Evolutionary conservation across 345 rosid genomes (phyloP).

Genomic region (Alliaria petiolata): DNA sequence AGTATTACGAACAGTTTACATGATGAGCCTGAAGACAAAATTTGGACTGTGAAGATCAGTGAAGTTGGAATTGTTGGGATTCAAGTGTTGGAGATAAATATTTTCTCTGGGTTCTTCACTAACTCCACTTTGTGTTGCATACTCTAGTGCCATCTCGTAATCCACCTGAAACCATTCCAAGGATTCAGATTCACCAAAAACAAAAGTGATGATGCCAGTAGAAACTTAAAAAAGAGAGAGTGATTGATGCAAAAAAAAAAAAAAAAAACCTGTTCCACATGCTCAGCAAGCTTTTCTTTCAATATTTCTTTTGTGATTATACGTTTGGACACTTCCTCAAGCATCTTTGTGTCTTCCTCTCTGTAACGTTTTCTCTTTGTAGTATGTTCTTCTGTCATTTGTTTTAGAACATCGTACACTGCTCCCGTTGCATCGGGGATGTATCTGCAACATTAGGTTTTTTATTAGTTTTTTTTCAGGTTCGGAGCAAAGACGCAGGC

Average conservation of each 20-base stretch:
- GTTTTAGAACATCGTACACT: conserved; percentile 65
- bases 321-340: conserved; percentile 53
- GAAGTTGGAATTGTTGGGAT: conserved; percentile 39
- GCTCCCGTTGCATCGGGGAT: conserved; percentile 84
- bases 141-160: conserved; percentile 94
- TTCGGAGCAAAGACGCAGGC: background rate
- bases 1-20: conserved; percentile 23
- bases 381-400: conserved; percentile 55
- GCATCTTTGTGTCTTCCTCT: conserved; percentile 51
- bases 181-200: background rate
- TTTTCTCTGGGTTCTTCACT: conserved; percentile 83
- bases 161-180: conserved; percentile 67
- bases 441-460: conserved; percentile 50
- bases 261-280: conserved; percentile 75
- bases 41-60: conserved; percentile 51
- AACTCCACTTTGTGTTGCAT: conserved; percentile 90
- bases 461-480: background rate
- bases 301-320: conserved; percentile 69
- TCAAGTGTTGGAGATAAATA: conserved; percentile 48
- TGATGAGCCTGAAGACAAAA: conserved; percentile 61
- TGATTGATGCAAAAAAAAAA: no score
- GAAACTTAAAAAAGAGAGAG: background rate
- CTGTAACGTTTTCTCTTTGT: conserved; percentile 53
- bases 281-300: conserved; percentile 65
- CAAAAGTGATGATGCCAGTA: background rate